These are phyloP conservation scores for Hyaloscypha finlandica DNA, from an alignment of 495 filamentous ascomycete species.

Conservation along the genomic window DNA sequence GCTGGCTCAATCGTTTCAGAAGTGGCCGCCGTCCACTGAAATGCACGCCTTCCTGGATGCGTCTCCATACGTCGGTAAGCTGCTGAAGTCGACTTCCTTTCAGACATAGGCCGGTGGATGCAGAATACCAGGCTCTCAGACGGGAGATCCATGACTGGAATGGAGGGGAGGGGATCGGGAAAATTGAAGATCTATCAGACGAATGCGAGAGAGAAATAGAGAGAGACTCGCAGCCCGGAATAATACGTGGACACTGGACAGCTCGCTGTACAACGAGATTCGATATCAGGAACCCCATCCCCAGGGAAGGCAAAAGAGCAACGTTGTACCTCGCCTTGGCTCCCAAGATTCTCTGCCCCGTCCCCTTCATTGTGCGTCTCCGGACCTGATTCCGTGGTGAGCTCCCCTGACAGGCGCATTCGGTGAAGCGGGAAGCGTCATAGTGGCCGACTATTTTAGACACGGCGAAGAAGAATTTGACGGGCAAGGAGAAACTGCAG, in stretches of 20 bases:
- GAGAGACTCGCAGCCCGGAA: not conserved
- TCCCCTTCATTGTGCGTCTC: not conserved
- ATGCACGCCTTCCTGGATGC: not conserved
- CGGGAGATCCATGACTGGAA: not conserved
- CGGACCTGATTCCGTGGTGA: not conserved
- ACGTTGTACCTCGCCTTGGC: too few species aligned
- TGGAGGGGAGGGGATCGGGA: not conserved
- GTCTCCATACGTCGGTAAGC: slow-evolving; percentile 22
- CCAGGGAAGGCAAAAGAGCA: not conserved
- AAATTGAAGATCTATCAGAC: not conserved
- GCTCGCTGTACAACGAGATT: not conserved
- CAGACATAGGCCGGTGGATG: slow-evolving; percentile 9
- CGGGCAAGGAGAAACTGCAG: not conserved
- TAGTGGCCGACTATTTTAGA: not conserved
- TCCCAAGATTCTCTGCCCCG: too few species aligned
- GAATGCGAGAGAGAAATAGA: not conserved
- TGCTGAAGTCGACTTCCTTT: not conserved
- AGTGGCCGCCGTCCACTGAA: slow-evolving; percentile 11
- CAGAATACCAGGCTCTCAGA: slow-evolving; percentile 1
- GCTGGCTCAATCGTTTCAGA: slow-evolving; percentile 21
- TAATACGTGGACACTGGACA: not conserved
- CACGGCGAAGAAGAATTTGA: not conserved
- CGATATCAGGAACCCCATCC: not conserved
- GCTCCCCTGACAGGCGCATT: not conserved
- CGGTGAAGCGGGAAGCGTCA: not conserved